Percentiles rank a stretch among this genome's conserved stretches.
Conservation (phyloP, 2,329 filamentous ascomycete genomes). For the Capronia epimyces region DNA sequence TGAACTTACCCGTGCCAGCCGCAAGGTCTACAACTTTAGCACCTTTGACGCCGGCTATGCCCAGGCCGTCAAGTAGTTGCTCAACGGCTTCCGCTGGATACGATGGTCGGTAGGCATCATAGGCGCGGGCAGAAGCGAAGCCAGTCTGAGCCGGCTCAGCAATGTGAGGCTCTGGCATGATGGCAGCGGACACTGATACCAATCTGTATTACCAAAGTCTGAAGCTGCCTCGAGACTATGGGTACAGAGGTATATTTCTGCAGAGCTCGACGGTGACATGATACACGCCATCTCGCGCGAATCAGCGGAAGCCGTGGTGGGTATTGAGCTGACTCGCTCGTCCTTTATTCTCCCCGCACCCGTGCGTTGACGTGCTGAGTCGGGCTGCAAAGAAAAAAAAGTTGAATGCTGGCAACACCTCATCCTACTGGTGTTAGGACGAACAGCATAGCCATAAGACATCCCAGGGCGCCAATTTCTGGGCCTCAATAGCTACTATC, state of each 20-base stretch:
- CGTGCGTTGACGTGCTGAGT: neutral
- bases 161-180: conserved; percentile 1
- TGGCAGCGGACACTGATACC: neutral
- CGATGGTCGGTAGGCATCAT: conserved; percentile 63
- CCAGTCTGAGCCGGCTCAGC: conserved; percentile 41
- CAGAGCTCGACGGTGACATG: too few species aligned
- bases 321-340: neutral
- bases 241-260: neutral
- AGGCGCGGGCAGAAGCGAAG: conserved; percentile 59
- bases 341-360: neutral
- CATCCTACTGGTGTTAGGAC: too few species aligned
- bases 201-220: neutral
- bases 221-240: neutral
- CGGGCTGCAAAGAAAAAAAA: neutral
- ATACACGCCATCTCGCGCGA: neutral
- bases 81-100: conserved; percentile 58
- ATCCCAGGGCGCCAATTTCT: neutral
- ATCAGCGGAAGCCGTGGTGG: neutral
- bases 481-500: neutral
- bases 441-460: too few species aligned
- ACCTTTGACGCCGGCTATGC: conserved; percentile 44
- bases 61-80: conserved; percentile 53
- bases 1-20: conserved; percentile 67
- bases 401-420: too few species aligned
- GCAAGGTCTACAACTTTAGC: conserved; percentile 53